Conservation (phyloP, 495 filamentous ascomycete species). For the Penicillium antarcticum region DNA sequence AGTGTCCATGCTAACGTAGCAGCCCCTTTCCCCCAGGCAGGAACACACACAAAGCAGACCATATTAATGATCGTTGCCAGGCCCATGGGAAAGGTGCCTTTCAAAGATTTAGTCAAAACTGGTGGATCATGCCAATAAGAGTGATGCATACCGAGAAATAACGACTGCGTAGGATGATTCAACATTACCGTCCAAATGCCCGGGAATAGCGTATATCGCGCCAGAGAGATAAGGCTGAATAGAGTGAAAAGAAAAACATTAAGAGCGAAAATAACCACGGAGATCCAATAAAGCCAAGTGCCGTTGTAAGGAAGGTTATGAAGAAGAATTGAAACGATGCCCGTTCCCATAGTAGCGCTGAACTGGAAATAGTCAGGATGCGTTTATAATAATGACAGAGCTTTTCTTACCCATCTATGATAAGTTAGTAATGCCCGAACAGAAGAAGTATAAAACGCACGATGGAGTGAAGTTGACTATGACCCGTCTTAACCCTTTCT, state of each 20-base stretch:
- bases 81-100: constrained; percentile 51
- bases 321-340: constrained; percentile 55
- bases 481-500: too few species aligned
- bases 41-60: constrained; percentile 47
- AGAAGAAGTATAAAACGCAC: too few species aligned
- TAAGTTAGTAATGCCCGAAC: too few species aligned
- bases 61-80: constrained; percentile 55
- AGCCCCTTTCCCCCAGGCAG: constrained; percentile 34
- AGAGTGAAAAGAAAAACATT: constrained; percentile 45
- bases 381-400: too few species aligned
- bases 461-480: too few species aligned
- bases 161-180: constrained; percentile 47
- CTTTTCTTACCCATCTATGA: too few species aligned
- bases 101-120: not conserved
- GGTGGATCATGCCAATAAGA: too few species aligned
- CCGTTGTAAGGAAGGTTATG: constrained; percentile 49
- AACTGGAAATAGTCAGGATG: too few species aligned
- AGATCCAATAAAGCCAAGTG: constrained; percentile 43
- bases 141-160: constrained; percentile 49
- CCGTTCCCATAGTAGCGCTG: constrained; percentile 56
- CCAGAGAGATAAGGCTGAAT: constrained; percentile 30
- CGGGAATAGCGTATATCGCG: constrained; percentile 52
- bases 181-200: constrained; percentile 48
- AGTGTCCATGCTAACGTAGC: constrained; percentile 36
- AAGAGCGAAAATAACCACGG: constrained; percentile 45